Evolutionary conservation across 805 yeast genomes (phyloP), one percentile per base, ranked within the genome.

Genomic region (Candida endomychidarum): DNA sequence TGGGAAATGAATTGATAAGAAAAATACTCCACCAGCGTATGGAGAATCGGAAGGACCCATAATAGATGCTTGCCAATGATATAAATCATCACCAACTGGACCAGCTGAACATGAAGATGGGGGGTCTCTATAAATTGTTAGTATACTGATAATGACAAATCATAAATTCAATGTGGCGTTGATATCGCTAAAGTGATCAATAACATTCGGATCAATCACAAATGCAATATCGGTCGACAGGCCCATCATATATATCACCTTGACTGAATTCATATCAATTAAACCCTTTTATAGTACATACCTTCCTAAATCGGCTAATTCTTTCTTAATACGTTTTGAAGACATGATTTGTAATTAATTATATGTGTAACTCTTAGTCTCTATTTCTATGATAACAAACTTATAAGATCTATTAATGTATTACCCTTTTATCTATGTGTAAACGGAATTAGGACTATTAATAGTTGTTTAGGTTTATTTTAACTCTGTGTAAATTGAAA

Each of bases 51-150:
- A 79, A 37, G 99, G 99, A 36, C 99, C 99, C 95, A 93, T 88
- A 63, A 93, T 93, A 31, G 98, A 90, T 29, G 98, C 99, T 72
- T 93, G 98, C 99, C 99, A 93, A 74, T 91, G 98, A 72, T 85
- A 93, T 60, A 91, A 74, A 66, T 91, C 99, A 56, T 93, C 98
- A 34, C 97, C 97, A 33, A 88, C 93, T 54, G 99, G 99, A 29
- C 99, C 99, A 8, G 99, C 99, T 17, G 97, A 89, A 70, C 98
- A 93, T 33, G 96, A 90, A 48, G 97, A 86, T 56, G 98, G 98
- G 49, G 99, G 99, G 65, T 91, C 99, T 76, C 96, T 88, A 54
- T 11, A 27, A 36, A 35, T 35, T 50, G 53, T 55, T 40, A 40
- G 43, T 40, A 40, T 30, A 29, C 33, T 6, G 5, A 16, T 17